A percentile compares a stretch with the other conserved stretches of the same genome.
Evolutionary conservation across 2,329 filamentous ascomycete species (phyloP).

Genomic region (Diaporthe eres): DNA sequence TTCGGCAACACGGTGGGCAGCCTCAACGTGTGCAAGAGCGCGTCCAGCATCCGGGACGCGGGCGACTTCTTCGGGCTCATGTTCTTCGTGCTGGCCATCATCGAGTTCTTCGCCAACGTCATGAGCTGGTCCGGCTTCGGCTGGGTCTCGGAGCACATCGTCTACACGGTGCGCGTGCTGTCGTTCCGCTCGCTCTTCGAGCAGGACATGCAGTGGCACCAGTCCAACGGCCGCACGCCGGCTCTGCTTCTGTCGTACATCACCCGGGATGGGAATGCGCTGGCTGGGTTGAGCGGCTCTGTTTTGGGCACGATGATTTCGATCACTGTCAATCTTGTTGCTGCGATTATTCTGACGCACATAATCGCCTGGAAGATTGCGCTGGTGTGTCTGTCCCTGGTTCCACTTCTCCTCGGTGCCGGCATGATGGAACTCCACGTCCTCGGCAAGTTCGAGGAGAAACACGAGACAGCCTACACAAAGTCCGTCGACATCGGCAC

Average conservation of each 20-base stretch:
- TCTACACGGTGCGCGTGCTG: conserved; percentile 68
- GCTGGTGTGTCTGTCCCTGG: conserved; percentile 77
- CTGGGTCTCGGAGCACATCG: conserved; percentile 67
- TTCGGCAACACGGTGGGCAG: conserved; percentile 73
- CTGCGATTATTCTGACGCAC: conserved; percentile 77
- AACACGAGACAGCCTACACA: conserved; percentile 75
- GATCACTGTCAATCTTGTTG: conserved; percentile 76
- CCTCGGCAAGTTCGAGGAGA: conserved; percentile 72
- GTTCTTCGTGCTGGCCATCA: conserved; percentile 72
- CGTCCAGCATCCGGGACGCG: conserved; percentile 60
- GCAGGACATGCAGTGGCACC: conserved; percentile 76
- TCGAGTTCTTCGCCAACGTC: conserved; percentile 72
- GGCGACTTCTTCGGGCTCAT: conserved; percentile 70
- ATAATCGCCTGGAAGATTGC: conserved; percentile 84
- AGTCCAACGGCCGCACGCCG: conserved; percentile 74
- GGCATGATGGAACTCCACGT: conserved; percentile 78
- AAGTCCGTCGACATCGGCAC: conserved; percentile 75
- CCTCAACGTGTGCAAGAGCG: conserved; percentile 66
- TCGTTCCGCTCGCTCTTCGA: conserved; percentile 70
- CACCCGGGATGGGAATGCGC: conserved; percentile 76
- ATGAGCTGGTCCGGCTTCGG: conserved; percentile 70
- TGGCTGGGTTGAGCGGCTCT: conserved; percentile 78
- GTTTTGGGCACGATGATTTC: conserved; percentile 79
- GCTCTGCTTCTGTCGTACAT: conserved; percentile 75
- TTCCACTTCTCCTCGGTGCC: conserved; percentile 77